These are phyloP conservation scores for Lipomyces yarrowii DNA, from an alignment of 1,139 yeast genomes.

Conservation along the genomic window DNA sequence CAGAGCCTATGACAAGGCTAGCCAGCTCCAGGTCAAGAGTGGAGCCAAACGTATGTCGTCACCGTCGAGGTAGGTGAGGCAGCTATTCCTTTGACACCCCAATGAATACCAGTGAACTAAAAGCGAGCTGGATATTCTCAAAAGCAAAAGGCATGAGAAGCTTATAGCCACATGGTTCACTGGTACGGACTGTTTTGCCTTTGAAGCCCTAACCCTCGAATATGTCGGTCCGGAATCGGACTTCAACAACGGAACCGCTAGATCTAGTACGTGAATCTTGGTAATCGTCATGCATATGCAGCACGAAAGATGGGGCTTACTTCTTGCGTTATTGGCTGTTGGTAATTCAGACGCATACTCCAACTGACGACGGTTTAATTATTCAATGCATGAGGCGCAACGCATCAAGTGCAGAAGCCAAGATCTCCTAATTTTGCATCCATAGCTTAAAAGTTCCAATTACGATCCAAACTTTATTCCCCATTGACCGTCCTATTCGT, in stretches of 20 bases:
- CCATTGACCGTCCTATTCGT: no score
- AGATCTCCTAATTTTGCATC: neutral
- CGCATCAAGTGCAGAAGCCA: neutral
- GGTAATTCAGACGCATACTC: neutral
- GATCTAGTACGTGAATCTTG: no score
- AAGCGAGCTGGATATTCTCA: neutral
- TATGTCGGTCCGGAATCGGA: no score
- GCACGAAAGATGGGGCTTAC: neutral
- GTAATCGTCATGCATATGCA: neutral
- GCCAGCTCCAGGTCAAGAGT: no score
- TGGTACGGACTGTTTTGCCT: no score
- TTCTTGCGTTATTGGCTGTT: neutral
- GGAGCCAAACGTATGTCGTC: neutral
- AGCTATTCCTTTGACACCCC: neutral
- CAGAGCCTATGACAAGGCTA: no score
- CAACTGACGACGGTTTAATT: neutral
- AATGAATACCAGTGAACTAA: neutral
- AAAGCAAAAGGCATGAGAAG: neutral
- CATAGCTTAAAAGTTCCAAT: neutral
- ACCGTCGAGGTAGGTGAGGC: neutral
- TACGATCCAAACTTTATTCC: neutral
- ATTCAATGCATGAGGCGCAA: neutral
- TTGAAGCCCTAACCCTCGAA: no score
- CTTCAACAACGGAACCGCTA: no score
- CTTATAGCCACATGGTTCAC: no score